Conservation (phyloP, 2,329 filamentous ascomycete genomes). For the Alternaria dauci region DNA sequence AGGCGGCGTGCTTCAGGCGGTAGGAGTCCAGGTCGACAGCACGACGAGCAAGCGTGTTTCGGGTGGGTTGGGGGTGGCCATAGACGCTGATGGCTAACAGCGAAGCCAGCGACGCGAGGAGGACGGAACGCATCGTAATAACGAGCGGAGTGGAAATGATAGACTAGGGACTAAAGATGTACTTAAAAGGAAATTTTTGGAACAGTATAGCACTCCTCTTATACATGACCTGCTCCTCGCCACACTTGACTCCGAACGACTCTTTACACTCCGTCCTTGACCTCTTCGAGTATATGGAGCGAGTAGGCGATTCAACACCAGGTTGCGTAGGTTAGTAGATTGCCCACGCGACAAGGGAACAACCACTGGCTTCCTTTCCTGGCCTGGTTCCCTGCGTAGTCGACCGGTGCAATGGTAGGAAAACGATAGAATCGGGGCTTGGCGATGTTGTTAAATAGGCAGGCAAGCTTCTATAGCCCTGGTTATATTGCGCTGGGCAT, state of each 20-base stretch:
- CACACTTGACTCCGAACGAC: conserved; percentile 5
- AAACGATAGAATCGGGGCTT: conserved; percentile 17
- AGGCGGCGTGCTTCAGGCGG: conserved; percentile 37
- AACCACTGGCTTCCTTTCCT: conserved; percentile 24
- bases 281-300: background rate
- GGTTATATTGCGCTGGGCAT: conserved; percentile 23
- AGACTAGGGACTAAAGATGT: conserved; percentile 23
- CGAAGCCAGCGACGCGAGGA: conserved; percentile 42
- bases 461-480: conserved; percentile 23
- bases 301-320: conserved; percentile 6
- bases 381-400: conserved; percentile 16
- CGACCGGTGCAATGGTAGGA: conserved; percentile 14
- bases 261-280: conserved; percentile 4
- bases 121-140: conserved; percentile 40
- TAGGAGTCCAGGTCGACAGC: conserved; percentile 45
- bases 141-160: conserved; percentile 23
- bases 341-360: conserved; percentile 15
- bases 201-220: conserved; percentile 16
- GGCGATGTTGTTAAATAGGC: conserved; percentile 30
- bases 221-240: conserved; percentile 18
- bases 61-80: conserved; percentile 31
- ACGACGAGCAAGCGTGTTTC: conserved; percentile 27
- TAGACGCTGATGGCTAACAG: conserved; percentile 34
- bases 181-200: background rate
- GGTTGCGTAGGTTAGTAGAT: conserved; percentile 11